A percentile compares a stretch with the other conserved stretches of the same genome.
These are phyloP conservation scores for Diaporthe citri DNA, from an alignment of 2,329 filamentous ascomycete species.

Conservation along the genomic window DNA sequence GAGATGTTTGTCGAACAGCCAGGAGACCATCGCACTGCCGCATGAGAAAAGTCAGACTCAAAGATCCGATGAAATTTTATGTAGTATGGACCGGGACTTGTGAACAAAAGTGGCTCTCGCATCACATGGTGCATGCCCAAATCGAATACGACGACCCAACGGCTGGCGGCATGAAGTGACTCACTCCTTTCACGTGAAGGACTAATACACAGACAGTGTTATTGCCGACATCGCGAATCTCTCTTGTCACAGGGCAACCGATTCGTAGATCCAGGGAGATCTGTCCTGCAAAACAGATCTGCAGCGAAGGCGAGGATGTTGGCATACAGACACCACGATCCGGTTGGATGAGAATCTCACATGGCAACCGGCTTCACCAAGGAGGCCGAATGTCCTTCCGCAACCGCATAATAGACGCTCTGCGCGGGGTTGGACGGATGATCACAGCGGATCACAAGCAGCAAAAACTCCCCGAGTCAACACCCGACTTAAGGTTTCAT, in stretches of 20 bases:
- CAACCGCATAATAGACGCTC: not conserved
- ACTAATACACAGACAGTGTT: too few relatives aligned
- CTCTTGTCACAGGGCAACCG: not conserved
- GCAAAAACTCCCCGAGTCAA: not conserved
- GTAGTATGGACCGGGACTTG: too few relatives aligned
- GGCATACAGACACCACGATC: too few relatives aligned
- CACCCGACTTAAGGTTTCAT: not conserved
- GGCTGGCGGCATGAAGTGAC: not conserved
- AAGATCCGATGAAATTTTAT: not conserved
- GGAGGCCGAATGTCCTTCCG: conserved; percentile 3
- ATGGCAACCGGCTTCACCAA: not conserved
- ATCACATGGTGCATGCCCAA: not conserved
- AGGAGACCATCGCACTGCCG: not conserved
- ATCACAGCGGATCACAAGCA: not conserved
- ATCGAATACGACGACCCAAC: not conserved
- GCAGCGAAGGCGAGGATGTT: not conserved
- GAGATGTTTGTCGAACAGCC: not conserved
- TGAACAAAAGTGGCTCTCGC: not conserved
- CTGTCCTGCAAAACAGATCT: not conserved
- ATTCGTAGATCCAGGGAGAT: not conserved
- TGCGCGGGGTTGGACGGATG: too few relatives aligned
- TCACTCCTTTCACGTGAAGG: not conserved
- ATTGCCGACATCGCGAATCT: not conserved
- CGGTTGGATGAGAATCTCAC: not conserved
- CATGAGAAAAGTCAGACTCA: not conserved